Percentiles rank a stretch among this genome's conserved stretches.
Conservation (phyloP, 2,329 filamentous ascomycete species). For the Monilinia vaccinii-corymbosi region DNA sequence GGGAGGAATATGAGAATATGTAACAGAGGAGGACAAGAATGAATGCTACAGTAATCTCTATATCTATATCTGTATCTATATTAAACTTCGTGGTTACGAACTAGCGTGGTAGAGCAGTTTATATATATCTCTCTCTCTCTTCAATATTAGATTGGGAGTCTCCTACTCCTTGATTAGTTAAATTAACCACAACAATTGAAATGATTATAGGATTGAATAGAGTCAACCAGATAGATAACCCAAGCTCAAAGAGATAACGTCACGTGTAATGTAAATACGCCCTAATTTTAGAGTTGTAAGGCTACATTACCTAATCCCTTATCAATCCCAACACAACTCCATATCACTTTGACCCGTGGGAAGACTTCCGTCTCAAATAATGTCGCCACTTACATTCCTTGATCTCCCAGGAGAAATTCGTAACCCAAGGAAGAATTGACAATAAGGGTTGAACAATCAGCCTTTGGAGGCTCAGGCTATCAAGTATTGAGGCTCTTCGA, state of each 20-base stretch:
- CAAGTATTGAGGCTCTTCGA: conserved; percentile 36
- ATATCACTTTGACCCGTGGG: no score
- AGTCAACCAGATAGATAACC: not conserved
- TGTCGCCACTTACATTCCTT: conserved; percentile 19
- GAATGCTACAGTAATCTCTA: no score
- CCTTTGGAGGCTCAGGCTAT: conserved; percentile 35
- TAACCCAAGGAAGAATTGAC: conserved; percentile 40
- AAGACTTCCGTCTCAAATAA: not conserved
- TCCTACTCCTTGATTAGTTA: no score
- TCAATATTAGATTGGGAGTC: no score
- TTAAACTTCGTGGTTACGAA: no score
- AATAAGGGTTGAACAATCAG: conserved; percentile 40
- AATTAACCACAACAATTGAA: no score
- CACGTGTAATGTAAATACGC: not conserved
- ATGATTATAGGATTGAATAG: no score
- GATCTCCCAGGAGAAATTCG: conserved; percentile 50
- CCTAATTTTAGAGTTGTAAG: not conserved
- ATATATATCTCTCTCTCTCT: no score
- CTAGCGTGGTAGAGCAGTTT: no score
- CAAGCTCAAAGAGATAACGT: not conserved
- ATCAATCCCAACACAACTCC: not conserved
- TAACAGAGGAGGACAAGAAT: no score
- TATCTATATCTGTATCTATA: no score
- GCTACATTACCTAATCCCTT: not conserved
- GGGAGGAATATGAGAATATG: no score